Evolutionary conservation across 768 basidiomycete genomes (phyloP).

Genomic region (Lentinula edodes): DNA sequence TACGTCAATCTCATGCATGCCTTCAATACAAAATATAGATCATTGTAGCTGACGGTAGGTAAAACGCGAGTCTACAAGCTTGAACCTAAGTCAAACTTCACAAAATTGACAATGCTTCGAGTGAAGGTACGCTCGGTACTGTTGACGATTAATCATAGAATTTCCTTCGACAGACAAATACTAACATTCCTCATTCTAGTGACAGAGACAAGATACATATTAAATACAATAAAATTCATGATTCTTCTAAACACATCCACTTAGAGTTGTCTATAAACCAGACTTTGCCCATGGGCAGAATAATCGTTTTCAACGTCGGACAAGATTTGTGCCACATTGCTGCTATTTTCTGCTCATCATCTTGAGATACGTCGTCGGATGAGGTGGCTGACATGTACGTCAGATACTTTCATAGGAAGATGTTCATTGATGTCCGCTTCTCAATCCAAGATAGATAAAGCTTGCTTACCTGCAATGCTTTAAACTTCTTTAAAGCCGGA

Average conservation of each 20-base stretch:
- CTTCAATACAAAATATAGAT: too few species aligned
- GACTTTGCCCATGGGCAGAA: slow-evolving; percentile 55
- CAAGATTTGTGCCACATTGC: slow-evolving; percentile 50
- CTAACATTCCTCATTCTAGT: too few species aligned
- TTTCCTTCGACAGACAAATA: background rate
- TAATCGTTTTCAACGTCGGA: slow-evolving; percentile 58
- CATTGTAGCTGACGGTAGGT: too few species aligned
- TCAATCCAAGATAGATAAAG: background rate
- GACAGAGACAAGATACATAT: too few species aligned
- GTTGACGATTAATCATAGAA: slow-evolving; percentile 2
- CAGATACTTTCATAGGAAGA: slow-evolving; percentile 35
- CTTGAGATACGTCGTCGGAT: slow-evolving; percentile 14
- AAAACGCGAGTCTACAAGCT: too few species aligned
- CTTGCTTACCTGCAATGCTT: slow-evolving; percentile 24
- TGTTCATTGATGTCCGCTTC: background rate
- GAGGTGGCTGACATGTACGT: slow-evolving; percentile 51
- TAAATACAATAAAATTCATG: too few species aligned
- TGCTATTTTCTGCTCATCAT: slow-evolving; percentile 49
- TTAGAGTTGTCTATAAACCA: slow-evolving; percentile 37
- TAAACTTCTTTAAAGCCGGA: slow-evolving; percentile 36
- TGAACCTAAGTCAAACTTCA: too few species aligned
- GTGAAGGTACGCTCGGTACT: too few species aligned
- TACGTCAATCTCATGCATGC: too few species aligned
- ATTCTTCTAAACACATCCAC: slow-evolving; percentile 5
- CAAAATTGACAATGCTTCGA: too few species aligned